Conservation (phyloP, 2,329 filamentous ascomycete genomes). For the Paracoccidioides brasiliensis region DNA sequence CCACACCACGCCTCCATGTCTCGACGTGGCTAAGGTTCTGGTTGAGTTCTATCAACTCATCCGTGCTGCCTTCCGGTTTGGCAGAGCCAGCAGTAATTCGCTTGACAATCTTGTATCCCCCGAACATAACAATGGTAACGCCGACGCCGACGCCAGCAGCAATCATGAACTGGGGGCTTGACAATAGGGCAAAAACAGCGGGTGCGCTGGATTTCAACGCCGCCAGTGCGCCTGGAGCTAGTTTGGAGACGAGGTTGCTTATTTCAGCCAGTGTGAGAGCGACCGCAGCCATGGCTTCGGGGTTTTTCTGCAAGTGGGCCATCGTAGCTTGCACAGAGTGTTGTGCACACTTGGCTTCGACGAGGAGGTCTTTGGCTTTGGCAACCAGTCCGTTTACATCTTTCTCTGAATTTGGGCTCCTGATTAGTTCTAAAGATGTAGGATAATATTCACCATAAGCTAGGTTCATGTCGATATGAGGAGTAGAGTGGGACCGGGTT, state of each 20-base stretch:
- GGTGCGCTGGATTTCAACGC: slow-evolving; percentile 71
- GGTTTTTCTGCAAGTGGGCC: slow-evolving; percentile 63
- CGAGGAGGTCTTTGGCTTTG: slow-evolving; percentile 62
- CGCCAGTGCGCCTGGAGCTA: slow-evolving; percentile 67
- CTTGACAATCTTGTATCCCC: slow-evolving; percentile 96
- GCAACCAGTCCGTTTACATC: slow-evolving; percentile 55
- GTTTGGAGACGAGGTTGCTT: slow-evolving; percentile 65
- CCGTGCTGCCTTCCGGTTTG: slow-evolving; percentile 27
- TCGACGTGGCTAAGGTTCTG: slow-evolving; percentile 43
- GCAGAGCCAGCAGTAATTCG: slow-evolving; percentile 42
- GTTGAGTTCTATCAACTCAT: slow-evolving; percentile 45
- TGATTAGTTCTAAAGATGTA: slow-evolving; percentile 38
- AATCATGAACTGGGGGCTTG: slow-evolving; percentile 88
- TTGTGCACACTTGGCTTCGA: slow-evolving; percentile 81
- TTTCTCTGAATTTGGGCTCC: slow-evolving; percentile 26
- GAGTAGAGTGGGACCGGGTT: slow-evolving; percentile 16
- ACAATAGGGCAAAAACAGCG: slow-evolving; percentile 71
- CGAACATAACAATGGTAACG: slow-evolving; percentile 89
- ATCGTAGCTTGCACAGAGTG: slow-evolving; percentile 76
- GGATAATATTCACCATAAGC: slow-evolving; percentile 77
- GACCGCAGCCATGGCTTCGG: slow-evolving; percentile 85
- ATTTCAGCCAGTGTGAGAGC: slow-evolving; percentile 87
- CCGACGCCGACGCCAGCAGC: slow-evolving; percentile 79
- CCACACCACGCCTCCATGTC: slow-evolving; percentile 50
- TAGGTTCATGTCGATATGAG: slow-evolving; percentile 68